These are phyloP conservation scores for Eruca vesicaria DNA, from an alignment of 441 rosid species.

Conservation along the genomic window DNA sequence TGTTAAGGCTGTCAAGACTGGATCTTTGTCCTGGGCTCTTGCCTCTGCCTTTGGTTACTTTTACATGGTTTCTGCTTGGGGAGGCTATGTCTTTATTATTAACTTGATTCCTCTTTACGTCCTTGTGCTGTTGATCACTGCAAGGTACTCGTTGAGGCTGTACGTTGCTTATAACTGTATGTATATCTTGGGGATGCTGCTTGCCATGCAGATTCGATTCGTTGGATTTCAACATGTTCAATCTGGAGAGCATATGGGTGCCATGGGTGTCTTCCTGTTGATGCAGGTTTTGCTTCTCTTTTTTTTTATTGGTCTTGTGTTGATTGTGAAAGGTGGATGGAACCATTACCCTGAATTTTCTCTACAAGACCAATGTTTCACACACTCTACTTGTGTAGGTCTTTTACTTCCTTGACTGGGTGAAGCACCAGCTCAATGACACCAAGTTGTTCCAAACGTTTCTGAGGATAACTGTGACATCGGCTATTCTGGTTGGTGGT, in stretches of 20 bases:
- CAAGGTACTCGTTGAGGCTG: slow-evolving; percentile 88
- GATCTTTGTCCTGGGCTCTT: slow-evolving; percentile 85
- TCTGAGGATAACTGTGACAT: slow-evolving; percentile 78
- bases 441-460: slow-evolving; percentile 81
- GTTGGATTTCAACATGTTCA: slow-evolving; percentile 99
- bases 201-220: slow-evolving; percentile 97
- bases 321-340: too few relatives aligned
- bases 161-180: slow-evolving; percentile 85
- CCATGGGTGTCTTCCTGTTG: slow-evolving; percentile 95
- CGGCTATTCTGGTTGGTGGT: slow-evolving; percentile 66
- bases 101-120: slow-evolving; percentile 95
- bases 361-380: too few relatives aligned
- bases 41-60: slow-evolving; percentile 94
- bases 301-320: too few relatives aligned
- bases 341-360: too few relatives aligned
- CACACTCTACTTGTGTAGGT: slow-evolving; percentile 59
- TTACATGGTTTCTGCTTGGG: slow-evolving; percentile 99
- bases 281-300: slow-evolving; percentile 68
- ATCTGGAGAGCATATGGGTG: slow-evolving; percentile 99
- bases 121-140: slow-evolving; percentile 79
- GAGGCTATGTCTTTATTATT: slow-evolving; percentile 95
- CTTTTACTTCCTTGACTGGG: slow-evolving; percentile 93
- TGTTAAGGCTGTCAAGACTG: slow-evolving; percentile 92
- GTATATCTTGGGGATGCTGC: slow-evolving; percentile 96
- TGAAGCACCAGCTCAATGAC: slow-evolving; percentile 77